Base-by-base conservation (phyloP, 768 basidiomycete genomes). In the Steccherinum ochraceum region DNA sequence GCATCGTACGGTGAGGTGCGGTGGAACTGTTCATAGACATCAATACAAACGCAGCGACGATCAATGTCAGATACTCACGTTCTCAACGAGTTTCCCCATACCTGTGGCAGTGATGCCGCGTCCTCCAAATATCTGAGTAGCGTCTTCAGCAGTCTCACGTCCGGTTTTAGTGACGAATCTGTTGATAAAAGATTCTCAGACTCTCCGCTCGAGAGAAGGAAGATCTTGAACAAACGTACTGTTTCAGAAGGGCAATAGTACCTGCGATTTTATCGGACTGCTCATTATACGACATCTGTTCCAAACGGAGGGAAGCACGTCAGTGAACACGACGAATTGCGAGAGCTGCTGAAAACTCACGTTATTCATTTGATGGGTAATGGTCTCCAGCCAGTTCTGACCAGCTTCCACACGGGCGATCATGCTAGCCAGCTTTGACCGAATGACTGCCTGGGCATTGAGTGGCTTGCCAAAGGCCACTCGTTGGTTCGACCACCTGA, bases 331-430 rank as follows among this genome's bases (percentile, higher is more conserved):
- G 4, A 12, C 2, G 62, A 39, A 21, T 25, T 23, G 39, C 12
- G 25, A 23, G 23, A 26, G 45, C n/a, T 7, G 27, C 23, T 35
- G 20, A 24, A 18, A 39, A 65, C 75, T 26, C 49, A 89, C 88
- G 61, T 91, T 83, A 63, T 86, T 90, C 92, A 95, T 94, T 65
- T 96, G 93, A 63, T 86, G 81, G 2, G 93, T 96, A 49, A 96
- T 73, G 19, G 74, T 78, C 72, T 98, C 94, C 11, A 93, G 78
- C 92, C 92, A 96, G 45, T 83, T 83, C 62, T 95, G 93, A 53
- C 74, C 82, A 18, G 76, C 78, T 69, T 98, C 93, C 40, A 93
- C 79, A 39, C 91, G 84, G 51, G 89, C 83, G 45, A 97, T 93
- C 91, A 97, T 96, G 45, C 69, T 67, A 19, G 89, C 90, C 41